A percentile compares a stretch with the other conserved stretches of the same genome.
Conservation (phyloP, 768 basidiomycete genomes). For the Clathrus columnatus region DNA sequence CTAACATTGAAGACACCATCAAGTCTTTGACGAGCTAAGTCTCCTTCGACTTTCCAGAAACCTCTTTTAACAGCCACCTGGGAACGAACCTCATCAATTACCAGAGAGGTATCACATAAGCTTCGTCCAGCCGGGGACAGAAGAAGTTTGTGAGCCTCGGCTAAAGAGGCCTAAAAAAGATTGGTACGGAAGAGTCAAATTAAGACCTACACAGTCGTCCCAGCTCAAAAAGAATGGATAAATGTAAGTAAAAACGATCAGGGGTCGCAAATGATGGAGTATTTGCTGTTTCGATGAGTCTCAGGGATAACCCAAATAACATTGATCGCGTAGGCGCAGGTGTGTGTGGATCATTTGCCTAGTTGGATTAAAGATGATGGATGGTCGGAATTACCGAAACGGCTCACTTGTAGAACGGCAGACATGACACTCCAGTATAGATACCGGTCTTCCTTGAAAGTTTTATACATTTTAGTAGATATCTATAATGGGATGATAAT, state of each 20-base stretch:
- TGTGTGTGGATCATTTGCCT: constrained; percentile 68
- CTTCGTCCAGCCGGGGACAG: background rate
- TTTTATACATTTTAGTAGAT: constrained; percentile 73
- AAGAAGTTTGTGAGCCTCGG: constrained; percentile 9
- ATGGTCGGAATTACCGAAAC: constrained; percentile 9
- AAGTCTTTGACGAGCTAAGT: constrained; percentile 30
- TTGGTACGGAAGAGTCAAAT: background rate
- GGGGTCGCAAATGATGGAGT: constrained; percentile 55
- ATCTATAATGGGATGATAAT: constrained; percentile 38
- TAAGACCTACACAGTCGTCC: constrained; percentile 58
- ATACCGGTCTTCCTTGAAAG: constrained; percentile 74
- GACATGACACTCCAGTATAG: constrained; percentile 79
- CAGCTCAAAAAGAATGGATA: constrained; percentile 62
- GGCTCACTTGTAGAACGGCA: constrained; percentile 63
- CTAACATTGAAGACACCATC: background rate
- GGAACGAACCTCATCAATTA: constrained; percentile 67
- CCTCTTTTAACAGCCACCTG: constrained; percentile 58
- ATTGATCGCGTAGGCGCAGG: constrained; percentile 53
- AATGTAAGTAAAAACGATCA: constrained; percentile 72
- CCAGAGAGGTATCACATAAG: constrained; percentile 62
- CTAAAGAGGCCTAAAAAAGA: background rate
- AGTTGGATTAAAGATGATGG: background rate
- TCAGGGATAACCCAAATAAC: constrained; percentile 68
- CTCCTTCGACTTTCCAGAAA: constrained; percentile 51
- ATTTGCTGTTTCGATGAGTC: constrained; percentile 56